Percentiles rank a stretch among this genome's conserved stretches.
These are phyloP conservation scores for Asterophora parasitica DNA, from an alignment of 768 basidiomycete genomes.

Conservation along the genomic window DNA sequence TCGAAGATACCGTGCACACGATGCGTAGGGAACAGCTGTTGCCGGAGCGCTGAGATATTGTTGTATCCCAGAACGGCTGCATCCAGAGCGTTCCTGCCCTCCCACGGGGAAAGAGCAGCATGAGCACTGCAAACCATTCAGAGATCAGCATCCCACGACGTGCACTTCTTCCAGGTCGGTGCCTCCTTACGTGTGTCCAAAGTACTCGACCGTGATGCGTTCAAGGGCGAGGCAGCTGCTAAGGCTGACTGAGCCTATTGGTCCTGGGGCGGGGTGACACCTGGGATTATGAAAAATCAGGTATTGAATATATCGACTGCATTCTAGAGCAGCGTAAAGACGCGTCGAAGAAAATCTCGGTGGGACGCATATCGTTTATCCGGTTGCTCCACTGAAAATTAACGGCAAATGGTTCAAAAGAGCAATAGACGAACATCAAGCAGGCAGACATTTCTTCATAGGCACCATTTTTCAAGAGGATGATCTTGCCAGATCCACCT, in stretches of 20 bases:
- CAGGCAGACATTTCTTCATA: slow-evolving; percentile 77
- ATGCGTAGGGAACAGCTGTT: slow-evolving; percentile 74
- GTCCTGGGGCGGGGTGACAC: slow-evolving; percentile 82
- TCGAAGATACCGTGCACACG: slow-evolving; percentile 78
- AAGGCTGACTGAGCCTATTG: slow-evolving; percentile 61
- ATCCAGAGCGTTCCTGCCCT: slow-evolving; percentile 78
- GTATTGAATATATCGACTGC: too few species aligned
- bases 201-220: slow-evolving; percentile 56
- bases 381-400: too few species aligned
- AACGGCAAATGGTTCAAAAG: neutral
- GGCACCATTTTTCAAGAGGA: slow-evolving; percentile 63
- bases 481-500: slow-evolving; percentile 68
- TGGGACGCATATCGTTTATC: too few species aligned
- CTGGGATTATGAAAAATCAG: slow-evolving; percentile 32
- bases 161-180: too few species aligned
- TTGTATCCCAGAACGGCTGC: slow-evolving; percentile 85
- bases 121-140: slow-evolving; percentile 51
- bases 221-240: slow-evolving; percentile 61
- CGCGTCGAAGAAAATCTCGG: too few species aligned
- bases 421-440: slow-evolving; percentile 48
- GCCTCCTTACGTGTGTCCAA: slow-evolving; percentile 60
- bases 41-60: slow-evolving; percentile 73
- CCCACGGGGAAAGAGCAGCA: slow-evolving; percentile 78
- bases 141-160: neutral
- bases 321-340: too few species aligned